Conservation (phyloP, 495 filamentous ascomycete genomes). For the Immersiella caudata region DNA sequence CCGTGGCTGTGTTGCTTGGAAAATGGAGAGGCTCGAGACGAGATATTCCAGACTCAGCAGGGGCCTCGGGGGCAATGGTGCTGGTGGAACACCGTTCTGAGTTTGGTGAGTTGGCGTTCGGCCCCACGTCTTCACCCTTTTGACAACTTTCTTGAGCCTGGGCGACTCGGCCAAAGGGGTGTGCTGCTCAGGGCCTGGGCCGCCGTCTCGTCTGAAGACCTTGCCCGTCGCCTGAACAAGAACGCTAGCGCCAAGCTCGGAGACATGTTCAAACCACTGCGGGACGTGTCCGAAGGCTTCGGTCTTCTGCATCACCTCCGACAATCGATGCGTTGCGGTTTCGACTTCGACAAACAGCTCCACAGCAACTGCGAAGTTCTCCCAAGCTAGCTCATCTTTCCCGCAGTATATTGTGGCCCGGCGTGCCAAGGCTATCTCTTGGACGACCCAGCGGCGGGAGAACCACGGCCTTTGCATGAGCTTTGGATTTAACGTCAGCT, state of each 20-base stretch:
- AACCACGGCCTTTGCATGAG: slow-evolving; percentile 44
- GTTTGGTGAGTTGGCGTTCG: not conserved
- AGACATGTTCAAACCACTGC: slow-evolving; percentile 33
- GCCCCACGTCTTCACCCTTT: not conserved
- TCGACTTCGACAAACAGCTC: slow-evolving; percentile 33
- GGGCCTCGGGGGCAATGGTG: slow-evolving; percentile 10
- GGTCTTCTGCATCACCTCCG: slow-evolving; percentile 20
- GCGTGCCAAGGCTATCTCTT: slow-evolving; percentile 43
- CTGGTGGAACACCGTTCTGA: not conserved
- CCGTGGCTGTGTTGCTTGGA: slow-evolving; percentile 35
- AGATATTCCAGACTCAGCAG: slow-evolving; percentile 36
- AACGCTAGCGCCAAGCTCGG: slow-evolving; percentile 38
- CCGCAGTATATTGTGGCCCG: slow-evolving; percentile 36
- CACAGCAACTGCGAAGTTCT: slow-evolving; percentile 38
- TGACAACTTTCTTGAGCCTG: not conserved
- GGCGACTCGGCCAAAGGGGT: not conserved
- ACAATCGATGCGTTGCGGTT: slow-evolving; percentile 34
- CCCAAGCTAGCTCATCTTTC: slow-evolving; percentile 30
- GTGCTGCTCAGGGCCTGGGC: not conserved
- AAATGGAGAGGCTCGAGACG: slow-evolving; percentile 35
- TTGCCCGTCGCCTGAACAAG: slow-evolving; percentile 40
- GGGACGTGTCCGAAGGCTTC: slow-evolving; percentile 15
- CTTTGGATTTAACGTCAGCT: too few species aligned
- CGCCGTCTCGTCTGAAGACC: slow-evolving; percentile 31
- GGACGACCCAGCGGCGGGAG: slow-evolving; percentile 42